Evolutionary conservation across 2,329 filamentous ascomycete genomes (phyloP).

Genomic region (Plenodomus tracheiphilus): DNA sequence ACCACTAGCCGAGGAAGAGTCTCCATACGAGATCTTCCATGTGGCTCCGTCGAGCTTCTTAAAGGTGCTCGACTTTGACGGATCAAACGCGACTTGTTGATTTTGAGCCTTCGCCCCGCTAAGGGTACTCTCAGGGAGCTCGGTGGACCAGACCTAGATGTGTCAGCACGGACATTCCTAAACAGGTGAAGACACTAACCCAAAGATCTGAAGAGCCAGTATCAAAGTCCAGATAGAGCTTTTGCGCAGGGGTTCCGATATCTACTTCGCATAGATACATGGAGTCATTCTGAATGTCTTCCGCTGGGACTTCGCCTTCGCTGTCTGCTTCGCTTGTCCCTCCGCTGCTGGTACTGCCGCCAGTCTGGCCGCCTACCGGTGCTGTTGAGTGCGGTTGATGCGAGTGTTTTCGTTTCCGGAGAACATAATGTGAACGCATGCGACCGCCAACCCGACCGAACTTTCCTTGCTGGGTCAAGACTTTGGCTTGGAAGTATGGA

Average conservation of each 20-base stretch:
- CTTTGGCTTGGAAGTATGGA: conserved; percentile 27
- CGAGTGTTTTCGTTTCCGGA: conserved; percentile 15
- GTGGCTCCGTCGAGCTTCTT: conserved; percentile 50
- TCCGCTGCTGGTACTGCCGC: neutral
- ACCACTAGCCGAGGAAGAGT: conserved; percentile 63
- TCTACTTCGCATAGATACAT: conserved; percentile 57
- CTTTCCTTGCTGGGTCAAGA: conserved; percentile 23
- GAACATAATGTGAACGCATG: conserved; percentile 23
- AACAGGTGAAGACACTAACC: conserved; percentile 28
- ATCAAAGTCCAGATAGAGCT: conserved; percentile 68
- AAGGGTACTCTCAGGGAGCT: conserved; percentile 30
- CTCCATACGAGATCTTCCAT: conserved; percentile 67
- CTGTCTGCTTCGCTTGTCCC: neutral
- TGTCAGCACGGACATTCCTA: conserved; percentile 3
- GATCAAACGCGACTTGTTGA: conserved; percentile 57
- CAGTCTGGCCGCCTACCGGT: conserved; percentile 1
- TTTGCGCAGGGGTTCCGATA: conserved; percentile 61
- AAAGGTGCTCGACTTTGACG: conserved; percentile 42
- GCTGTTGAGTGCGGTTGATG: neutral
- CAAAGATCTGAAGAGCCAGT: conserved; percentile 69
- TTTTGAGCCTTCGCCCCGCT: conserved; percentile 54
- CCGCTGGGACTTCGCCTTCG: conserved; percentile 21
- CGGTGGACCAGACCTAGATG: conserved; percentile 26
- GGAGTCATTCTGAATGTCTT: conserved; percentile 30
- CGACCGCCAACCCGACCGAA: conserved; percentile 25